Base-by-base conservation (phyloP, 352 stramenopile species). In the Globisporangium emineosum region DNA sequence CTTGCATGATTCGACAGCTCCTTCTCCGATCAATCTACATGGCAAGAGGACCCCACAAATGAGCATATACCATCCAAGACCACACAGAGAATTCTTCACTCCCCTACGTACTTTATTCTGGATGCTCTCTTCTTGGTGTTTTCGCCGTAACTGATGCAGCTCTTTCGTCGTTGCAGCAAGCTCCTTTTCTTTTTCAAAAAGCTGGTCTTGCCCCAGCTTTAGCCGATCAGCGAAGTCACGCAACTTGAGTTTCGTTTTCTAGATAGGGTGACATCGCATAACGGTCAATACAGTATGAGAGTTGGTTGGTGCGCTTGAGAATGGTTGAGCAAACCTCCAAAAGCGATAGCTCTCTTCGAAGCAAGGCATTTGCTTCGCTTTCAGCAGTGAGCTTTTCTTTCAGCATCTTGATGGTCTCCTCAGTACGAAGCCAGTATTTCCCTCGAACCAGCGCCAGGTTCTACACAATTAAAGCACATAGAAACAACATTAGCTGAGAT, bases 1-100 rank as follows among this genome's bases (percentile, higher is more conserved):
- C 68, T 29, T 63, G 68, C 52, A 74, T 68, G 32, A 71, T 59
- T 6, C 65, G 55, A 33, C 57, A 66, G 29, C 67, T 63, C 30
- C 68, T 62, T 50, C 54, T 64, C 23, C 65, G 42, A 29, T 74
- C 60, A 23, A 74, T 72, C 68, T 74, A 37, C 5, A 30, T 5
- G 30, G 23, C 23, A 61, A 17, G 12, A 32, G 23, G 10, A 25
- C 21, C 2, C 13, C 13, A 13, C 13, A 21, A 7, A 37, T 37
- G 12, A 37, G 21, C 23, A 33, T 30, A 33, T 33, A 30, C 30
- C 23, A 33, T 2, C 25, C 15, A 3, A 13, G 13, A 61, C 17
- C 19, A n/a, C 33, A 59, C 1, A 29, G 13, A 21, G 49, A 29
- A 32, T 10, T 25, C 7, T 32, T 9, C 21, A 47, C 10, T 52